Evolutionary conservation across 108 stramenopile species (phyloP), one percentile per base, ranked within the genome.

Genomic region (Stephanodiscus triporus): DNA sequence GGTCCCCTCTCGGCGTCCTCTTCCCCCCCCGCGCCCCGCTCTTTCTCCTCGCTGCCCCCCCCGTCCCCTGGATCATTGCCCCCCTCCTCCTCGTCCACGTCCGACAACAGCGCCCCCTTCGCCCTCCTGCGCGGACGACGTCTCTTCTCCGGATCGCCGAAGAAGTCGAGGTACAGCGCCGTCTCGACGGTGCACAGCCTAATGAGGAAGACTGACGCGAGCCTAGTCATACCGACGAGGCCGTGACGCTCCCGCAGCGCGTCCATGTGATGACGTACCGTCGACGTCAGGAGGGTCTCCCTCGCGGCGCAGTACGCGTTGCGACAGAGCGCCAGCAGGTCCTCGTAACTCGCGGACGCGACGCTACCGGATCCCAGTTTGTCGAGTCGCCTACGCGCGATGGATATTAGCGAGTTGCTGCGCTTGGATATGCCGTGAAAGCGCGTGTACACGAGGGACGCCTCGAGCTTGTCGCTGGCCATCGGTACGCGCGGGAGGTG

Each of bases 391-490:
- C 66, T 81, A 48, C 84, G 70, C 11, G 88, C 89, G 59, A 92
- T 82, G 10, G 49, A 50, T 75, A 95, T 80, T 13, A 95, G 72
- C 23, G 83, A 78, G 61, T 91, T 89, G 62, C 86, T 88, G 5
- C 94, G 71, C 16, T 81, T 85, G 14, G 94, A 91, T 75, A 95
- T 95, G 16, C 94, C 94, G 72, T 95, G 91, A 67, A 91, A 95
- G 16, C 94, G 87, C 13, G 94, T 95, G 67, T 93, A 95, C 8
- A 91, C 76, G 64, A 95, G 68, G 23, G 87, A 88, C 0, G 94
- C 94, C 70, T 95, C 94, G 69, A 95, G 77, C 67, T 90, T 90
- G 68, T 95, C 94, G 23, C 90, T 90, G 3, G 83, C 76, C 53
- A 95, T 76, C 13, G 90, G 89, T 4, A 63, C 63, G 56, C 82